These are phyloP conservation scores for Penicillium sp. DNA, from an alignment of 2,329 filamentous ascomycete species.

Conservation along the genomic window DNA sequence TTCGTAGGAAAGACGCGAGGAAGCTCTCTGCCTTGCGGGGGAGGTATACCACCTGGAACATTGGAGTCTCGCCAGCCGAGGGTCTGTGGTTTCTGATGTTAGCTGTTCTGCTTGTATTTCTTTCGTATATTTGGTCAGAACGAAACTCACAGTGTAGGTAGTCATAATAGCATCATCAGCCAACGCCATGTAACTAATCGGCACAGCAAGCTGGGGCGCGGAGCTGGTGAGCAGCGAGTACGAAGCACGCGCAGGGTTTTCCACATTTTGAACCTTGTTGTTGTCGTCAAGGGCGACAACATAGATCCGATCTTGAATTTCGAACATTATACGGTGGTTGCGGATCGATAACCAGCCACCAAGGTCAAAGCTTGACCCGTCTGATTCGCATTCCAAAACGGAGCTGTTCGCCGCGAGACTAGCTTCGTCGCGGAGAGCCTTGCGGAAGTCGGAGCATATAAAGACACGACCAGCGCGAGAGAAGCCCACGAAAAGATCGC, in stretches of 20 bases:
- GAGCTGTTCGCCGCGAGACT: conserved; percentile 23
- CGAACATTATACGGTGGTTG: conserved; percentile 38
- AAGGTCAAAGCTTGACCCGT: conserved; percentile 37
- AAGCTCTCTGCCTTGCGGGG: conserved; percentile 18
- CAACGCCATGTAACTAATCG: conserved; percentile 42
- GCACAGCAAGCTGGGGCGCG: conserved; percentile 33
- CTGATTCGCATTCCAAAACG: conserved; percentile 38
- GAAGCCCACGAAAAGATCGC: conserved; percentile 38
- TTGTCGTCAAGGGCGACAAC: conserved; percentile 35
- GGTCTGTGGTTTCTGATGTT: conserved; percentile 18
- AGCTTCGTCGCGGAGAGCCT: conserved; percentile 25
- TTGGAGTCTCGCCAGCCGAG: conserved; percentile 25
- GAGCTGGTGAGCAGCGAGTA: conserved; percentile 32
- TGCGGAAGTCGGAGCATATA: conserved; percentile 40
- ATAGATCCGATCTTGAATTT: conserved; percentile 39
- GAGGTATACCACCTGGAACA: conserved; percentile 11
- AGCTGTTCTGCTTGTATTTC: conserved; percentile 1
- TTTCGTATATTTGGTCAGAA: background rate
- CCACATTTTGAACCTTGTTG: conserved; percentile 20
- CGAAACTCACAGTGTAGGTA: conserved; percentile 34
- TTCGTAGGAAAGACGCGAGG: conserved; percentile 35
- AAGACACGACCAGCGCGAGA: conserved; percentile 39
- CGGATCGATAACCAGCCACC: conserved; percentile 42
- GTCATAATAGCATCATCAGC: conserved; percentile 43
- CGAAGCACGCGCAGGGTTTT: conserved; percentile 20